Evolutionary conservation across 2,329 filamentous ascomycete species (phyloP), one percentile per base, ranked within the genome.

Genomic region (Penicillium freii): DNA sequence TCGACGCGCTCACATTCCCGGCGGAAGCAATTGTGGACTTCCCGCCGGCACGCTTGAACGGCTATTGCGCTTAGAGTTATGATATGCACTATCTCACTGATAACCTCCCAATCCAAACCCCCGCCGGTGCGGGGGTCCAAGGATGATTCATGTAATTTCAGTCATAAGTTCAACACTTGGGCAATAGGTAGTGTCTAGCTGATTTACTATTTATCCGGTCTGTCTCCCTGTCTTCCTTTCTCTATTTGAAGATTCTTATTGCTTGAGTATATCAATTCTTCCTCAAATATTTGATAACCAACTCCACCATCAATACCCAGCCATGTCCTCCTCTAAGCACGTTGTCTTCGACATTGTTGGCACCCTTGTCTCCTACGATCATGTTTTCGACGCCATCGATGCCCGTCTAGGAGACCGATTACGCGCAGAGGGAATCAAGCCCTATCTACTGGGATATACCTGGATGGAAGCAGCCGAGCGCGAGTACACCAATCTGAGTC

Each of bases 401-500:
- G 50, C 65, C 40, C 69, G 67, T 17, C 69, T 80, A 10, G 77
- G 77, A 42, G 53, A 69, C 23, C 69, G 69, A 25, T 72, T 80
- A 2, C 64, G 64, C 33, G 54, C 62, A 19, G 58, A 74, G 29
- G 67, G 60, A 25, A 73, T 80, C 54, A 71, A 70, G 5, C 65
- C 76, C 0, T 68, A 67, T 13, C 66, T 75, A 5, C 74, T 80
- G 10, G 77, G 73, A 15, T 76, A 70, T 48, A 68, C 74, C 5
- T 80, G 76, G 77, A 73, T 77, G 60, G 74, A 75, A 46, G 69
- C 69, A 4, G 72, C 76, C 4, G 78, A 80, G 54, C 70, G 73
- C 5, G 76, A 80, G 58, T 80, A 77, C 62, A 80, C 77, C 6
- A 79, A 75, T 53, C 69, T 80, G 4, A 77, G 72, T 39, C 68